Base-by-base conservation (phyloP, 805 yeast species). In the Zygotorulaspora florentina region DNA sequence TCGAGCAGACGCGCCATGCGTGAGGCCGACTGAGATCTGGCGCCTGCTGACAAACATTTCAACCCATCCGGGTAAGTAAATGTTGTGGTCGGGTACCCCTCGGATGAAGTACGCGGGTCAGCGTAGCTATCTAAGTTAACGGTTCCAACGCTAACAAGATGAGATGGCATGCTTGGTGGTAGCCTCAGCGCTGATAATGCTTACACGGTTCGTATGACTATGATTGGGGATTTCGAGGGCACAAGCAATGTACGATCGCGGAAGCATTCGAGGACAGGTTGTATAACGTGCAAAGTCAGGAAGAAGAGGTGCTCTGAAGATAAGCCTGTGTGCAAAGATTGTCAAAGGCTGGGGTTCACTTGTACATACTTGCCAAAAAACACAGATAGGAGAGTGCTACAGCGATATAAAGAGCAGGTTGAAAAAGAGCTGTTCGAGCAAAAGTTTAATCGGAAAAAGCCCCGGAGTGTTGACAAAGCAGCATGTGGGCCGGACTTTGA, bases 281-380 rank as follows among this genome's bases (percentile, higher is more conserved):
- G 89, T 59, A 62, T 82, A 31, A 82, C 86, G 0, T 83, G 89
- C 62, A 83, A 82, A 56, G 69, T 77, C 30, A 65, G 88, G 35
- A 82, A 81, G 70, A 86, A 85, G 62, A 71, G 88, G 39, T 86
- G 95, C 53, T 83, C 87, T 48, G 93, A 86, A 58, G 72, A 73
- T 1, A 72, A 76, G 42, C 95, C 95, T 1, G 60, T 68, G 12
- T 86, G 95, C 58, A 61, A 73, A 0, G 89, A 85, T 55, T 86
- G 95, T 61, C 48, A 59, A 13, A 66, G 95, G 38, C 68, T 85
- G n/a, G 70, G 75, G 12, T 72, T 84, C 42, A 74, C 72, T 42
- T 86, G 95, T 62, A 74, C 76, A 38, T 86, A 89, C 80, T 88
- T 91, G 8, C 69, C 68, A 9, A 80, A 79, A 26, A 58, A 53